A percentile compares a stretch with the other conserved stretches of the same genome.
phyloP scores from a whole-genome alignment of 805 yeast species.

The Pichia exigua region DNA sequence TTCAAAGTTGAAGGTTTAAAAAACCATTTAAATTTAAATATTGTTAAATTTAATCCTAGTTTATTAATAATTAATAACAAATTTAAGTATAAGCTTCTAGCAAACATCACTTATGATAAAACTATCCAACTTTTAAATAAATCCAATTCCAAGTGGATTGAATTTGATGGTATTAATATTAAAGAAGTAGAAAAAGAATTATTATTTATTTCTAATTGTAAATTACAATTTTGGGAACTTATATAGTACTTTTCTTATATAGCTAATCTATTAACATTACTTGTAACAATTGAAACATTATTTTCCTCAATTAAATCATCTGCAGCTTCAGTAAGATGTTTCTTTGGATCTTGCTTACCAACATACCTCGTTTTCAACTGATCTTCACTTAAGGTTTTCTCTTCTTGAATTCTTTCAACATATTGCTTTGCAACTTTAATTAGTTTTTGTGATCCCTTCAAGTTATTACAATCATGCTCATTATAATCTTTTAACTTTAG shows the following conservation, averaged over 20 bases:
- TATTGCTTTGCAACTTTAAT: conserved; percentile 87
- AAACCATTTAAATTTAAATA: conserved; percentile 47
- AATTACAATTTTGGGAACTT: conserved; percentile 60
- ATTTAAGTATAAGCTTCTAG: conserved; percentile 35
- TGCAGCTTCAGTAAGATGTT: conserved; percentile 87
- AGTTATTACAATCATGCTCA: conserved; percentile 67
- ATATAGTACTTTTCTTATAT: conserved; percentile 38
- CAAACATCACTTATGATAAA: conserved; percentile 43
- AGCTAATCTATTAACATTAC: conserved; percentile 85
- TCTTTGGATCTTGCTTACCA: conserved; percentile 98
- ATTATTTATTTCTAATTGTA: conserved; percentile 53
- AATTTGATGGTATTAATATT: conserved; percentile 45
- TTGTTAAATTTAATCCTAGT: conserved; percentile 49
- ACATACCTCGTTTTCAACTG: conserved; percentile 93
- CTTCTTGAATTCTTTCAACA: conserved; percentile 86
- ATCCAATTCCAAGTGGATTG: conserved; percentile 44
- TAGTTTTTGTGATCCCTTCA: conserved; percentile 66
- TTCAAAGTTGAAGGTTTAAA: conserved; percentile 24
- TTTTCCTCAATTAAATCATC: conserved; percentile 83
- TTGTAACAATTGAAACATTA: conserved; percentile 77
- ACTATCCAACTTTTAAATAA: conserved; percentile 41
- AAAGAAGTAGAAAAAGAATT: conserved; percentile 46
- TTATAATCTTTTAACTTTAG: conserved; percentile 69
- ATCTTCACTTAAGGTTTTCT: conserved; percentile 78
- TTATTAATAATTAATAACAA: conserved; percentile 22